Evolutionary conservation across 306 rosid genomes (phyloP).

Genomic region (Dalbergia cochinchinensis): DNA sequence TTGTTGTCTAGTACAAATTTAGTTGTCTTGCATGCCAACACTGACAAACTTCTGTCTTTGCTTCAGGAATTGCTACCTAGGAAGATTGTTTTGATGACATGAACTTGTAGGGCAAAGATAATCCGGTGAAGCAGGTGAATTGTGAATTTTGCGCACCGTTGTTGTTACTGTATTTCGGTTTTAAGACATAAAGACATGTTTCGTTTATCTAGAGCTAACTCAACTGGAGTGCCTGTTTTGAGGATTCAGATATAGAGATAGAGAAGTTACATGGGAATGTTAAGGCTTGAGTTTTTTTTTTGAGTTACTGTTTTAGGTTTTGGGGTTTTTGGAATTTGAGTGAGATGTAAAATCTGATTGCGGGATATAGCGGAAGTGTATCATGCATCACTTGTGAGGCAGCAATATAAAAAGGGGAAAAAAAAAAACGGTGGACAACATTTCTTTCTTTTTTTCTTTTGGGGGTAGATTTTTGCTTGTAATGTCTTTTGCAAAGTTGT

Average conservation of each 20-base stretch:
- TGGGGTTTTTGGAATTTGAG: conserved; percentile 70
- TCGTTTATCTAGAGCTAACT: conserved; percentile 80
- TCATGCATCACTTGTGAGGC: conserved; percentile 92
- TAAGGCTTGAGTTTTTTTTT: conserved; percentile 85
- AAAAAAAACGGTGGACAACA: conserved; percentile 51
- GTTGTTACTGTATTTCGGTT: conserved; percentile 66
- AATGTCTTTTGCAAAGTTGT: conserved; percentile 66
- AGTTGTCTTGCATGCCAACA: conserved; percentile 25
- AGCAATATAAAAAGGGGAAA: conserved; percentile 50
- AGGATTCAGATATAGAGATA: conserved; percentile 83
- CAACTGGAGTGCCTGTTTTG: conserved; percentile 72
- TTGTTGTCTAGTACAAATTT: not conserved
- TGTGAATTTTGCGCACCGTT: conserved; percentile 77
- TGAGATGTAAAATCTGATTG: conserved; percentile 99
- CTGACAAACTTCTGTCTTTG: conserved; percentile 49
- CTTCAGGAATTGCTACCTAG: conserved; percentile 85
- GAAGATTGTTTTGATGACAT: conserved; percentile 67
- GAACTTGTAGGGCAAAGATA: conserved; percentile 74
- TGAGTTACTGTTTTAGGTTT: conserved; percentile 68
- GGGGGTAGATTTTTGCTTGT: conserved; percentile 66
- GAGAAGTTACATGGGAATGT: conserved; percentile 76
- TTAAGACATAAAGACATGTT: conserved; percentile 55
- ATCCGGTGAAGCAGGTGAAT: conserved; percentile 82
- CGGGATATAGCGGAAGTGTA: conserved; percentile 97
- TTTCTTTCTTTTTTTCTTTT: conserved; percentile 41